Base-by-base conservation (phyloP, 805 yeast genomes). In the Candida silvicultrix region DNA sequence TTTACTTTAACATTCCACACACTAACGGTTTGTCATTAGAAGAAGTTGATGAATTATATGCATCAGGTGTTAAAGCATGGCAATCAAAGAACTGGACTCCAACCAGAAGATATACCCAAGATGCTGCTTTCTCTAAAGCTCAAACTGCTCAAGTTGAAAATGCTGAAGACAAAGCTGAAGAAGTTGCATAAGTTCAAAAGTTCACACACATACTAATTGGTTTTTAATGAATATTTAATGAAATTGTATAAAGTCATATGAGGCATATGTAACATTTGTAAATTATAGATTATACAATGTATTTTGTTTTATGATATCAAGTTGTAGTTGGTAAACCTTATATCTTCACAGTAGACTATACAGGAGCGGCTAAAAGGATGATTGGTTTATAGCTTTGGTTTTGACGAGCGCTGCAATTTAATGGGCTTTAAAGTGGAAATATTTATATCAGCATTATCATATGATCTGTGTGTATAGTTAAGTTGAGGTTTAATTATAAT, bases 11-110 rank as follows among this genome's bases (percentile, higher is more conserved):
- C 55, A 80, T 88, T 49, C 80, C 81, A 57, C 92, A 85, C 67
- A 88, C 95, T 45, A 81, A 79, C 69, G 95, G 95, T 48, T 75
- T 86, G 58, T 75, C 86, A 40, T 75, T 88, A 63, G 95, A 87
- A 68, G 89, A 87, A 67, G 87, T 87, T 52, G 89, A 86, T 63
- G 81, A 77, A 59, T 69, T 82, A 72, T 74, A 70, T 57, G 63
- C 73, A 25, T 65, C 67, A 43, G 66, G 64, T 54, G 68, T 67
- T 37, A 54, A 63, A 45, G 69, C 78, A 43, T 73, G 77, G 77
- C 61, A 65, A 46, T 80, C 84, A 15, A 43, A 70, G 22, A 56
- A 56, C 47, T 83, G 78, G 80, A 70, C 69, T 44, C 84, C 85
- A 55, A 70, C 48, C 49, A 57, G 58, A 60, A 65, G 49, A 40